phyloP scores from a whole-genome alignment of 2,329 filamentous ascomycete species.

The Diplodia corticola region DNA sequence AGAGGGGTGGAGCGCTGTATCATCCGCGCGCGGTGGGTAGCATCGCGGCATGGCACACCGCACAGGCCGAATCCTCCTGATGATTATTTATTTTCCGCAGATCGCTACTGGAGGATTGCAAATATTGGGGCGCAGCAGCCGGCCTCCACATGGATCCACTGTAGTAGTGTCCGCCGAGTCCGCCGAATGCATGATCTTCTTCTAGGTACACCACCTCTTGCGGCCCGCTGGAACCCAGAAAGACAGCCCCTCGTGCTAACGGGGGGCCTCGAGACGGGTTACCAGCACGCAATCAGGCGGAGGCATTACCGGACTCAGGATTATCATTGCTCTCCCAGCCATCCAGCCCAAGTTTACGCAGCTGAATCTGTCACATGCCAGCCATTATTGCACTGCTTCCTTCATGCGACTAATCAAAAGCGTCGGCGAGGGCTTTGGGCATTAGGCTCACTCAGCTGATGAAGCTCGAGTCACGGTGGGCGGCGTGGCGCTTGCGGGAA shows the following conservation, averaged over 20 bases:
- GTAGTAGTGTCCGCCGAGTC: not conserved
- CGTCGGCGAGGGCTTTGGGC: not conserved
- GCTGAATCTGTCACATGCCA: not conserved
- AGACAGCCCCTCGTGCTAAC: too few species aligned
- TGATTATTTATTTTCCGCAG: too few species aligned
- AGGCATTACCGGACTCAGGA: not conserved
- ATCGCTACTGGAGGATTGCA: not conserved
- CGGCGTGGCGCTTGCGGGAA: not conserved
- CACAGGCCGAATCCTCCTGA: not conserved
- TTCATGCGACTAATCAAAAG: not conserved
- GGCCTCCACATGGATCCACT: not conserved
- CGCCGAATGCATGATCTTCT: not conserved
- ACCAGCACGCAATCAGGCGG: too few species aligned
- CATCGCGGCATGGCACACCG: not conserved
- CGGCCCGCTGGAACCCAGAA: too few species aligned
- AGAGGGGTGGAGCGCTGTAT: not conserved
- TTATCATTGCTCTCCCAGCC: not conserved
- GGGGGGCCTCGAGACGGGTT: too few species aligned
- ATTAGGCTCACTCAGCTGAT: not conserved
- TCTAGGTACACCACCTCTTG: too few species aligned
- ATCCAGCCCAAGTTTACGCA: not conserved
- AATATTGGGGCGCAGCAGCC: not conserved
- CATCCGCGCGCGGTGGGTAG: not conserved
- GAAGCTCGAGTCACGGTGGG: not conserved
- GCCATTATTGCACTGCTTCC: not conserved